Percentiles rank a stretch among this genome's conserved stretches.
These are phyloP conservation scores for Zygoascus ofunaensis DNA, from an alignment of 805 yeast species.

Conservation along the genomic window DNA sequence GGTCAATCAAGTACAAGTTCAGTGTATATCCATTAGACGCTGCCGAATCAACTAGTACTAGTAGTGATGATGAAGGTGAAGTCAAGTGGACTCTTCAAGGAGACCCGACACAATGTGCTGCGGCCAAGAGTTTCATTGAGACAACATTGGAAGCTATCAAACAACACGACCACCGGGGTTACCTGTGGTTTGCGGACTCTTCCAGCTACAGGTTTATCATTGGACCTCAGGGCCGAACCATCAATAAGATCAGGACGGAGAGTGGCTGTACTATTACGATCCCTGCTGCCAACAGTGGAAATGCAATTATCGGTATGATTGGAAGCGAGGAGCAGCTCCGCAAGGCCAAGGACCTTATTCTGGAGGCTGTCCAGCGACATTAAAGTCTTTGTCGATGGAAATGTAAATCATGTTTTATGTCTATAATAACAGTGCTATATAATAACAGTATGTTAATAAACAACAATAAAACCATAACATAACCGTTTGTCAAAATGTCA, in stretches of 20 bases:
- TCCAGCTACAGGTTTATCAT: conserved; percentile 51
- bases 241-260: conserved; percentile 50
- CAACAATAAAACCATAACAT: too few species aligned
- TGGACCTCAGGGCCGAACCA: conserved; percentile 67
- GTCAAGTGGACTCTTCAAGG: conserved; percentile 55
- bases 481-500: too few species aligned
- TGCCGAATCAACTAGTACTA: conserved; percentile 12
- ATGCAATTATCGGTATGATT: conserved; percentile 43
- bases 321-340: conserved; percentile 52
- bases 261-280: conserved; percentile 52
- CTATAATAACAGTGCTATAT: background rate
- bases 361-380: conserved; percentile 26
- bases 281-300: conserved; percentile 49
- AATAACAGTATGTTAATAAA: too few species aligned
- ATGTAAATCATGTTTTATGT: background rate
- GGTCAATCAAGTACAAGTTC: conserved; percentile 34
- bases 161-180: conserved; percentile 44
- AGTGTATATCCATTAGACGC: conserved; percentile 33
- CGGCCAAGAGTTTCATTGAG: conserved; percentile 45
- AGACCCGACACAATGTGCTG: conserved; percentile 38
- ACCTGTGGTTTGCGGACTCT: conserved; percentile 50
- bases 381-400: background rate
- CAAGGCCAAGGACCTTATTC: conserved; percentile 37
- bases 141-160: conserved; percentile 41
- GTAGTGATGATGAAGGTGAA: conserved; percentile 17